A percentile compares a stretch with the other conserved stretches of the same genome.
Evolutionary conservation across 768 basidiomycete species (phyloP).

Genomic region (Gloeophyllum trabeum): DNA sequence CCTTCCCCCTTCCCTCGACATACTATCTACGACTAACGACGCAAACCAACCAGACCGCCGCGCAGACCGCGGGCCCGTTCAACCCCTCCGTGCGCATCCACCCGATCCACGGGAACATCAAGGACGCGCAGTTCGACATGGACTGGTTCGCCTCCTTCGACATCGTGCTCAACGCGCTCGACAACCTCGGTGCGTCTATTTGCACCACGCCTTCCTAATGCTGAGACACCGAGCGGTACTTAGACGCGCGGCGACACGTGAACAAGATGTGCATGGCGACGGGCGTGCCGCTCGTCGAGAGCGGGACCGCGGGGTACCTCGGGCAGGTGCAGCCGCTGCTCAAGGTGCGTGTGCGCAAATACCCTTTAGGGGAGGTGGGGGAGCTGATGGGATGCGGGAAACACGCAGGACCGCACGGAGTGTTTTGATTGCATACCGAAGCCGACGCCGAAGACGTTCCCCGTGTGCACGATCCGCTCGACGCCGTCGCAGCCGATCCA

Average conservation of each 20-base stretch:
- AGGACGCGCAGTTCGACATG: slow-evolving; percentile 82
- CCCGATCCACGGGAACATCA: slow-evolving; percentile 93
- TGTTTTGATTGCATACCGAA: slow-evolving; percentile 97
- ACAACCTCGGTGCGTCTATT: slow-evolving; percentile 74
- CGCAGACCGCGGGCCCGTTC: slow-evolving; percentile 71
- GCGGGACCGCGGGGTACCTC: slow-evolving; percentile 92
- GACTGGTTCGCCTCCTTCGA: slow-evolving; percentile 88
- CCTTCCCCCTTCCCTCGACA: neutral
- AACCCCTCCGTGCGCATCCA: slow-evolving; percentile 82
- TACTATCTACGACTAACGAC: neutral
- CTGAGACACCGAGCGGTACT: neutral
- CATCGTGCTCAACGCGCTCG: slow-evolving; percentile 90
- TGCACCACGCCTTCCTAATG: neutral
- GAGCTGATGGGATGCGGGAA: too few species aligned
- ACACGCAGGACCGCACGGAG: slow-evolving; percentile 66
- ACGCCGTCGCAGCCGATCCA: slow-evolving; percentile 97
- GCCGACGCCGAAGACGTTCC: slow-evolving; percentile 87
- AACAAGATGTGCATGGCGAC: slow-evolving; percentile 98
- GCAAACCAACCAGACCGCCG: slow-evolving; percentile 47
- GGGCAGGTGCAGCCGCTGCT: slow-evolving; percentile 94
- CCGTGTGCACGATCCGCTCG: slow-evolving; percentile 95
- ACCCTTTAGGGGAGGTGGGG: too few species aligned
- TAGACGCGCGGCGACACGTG: slow-evolving; percentile 90
- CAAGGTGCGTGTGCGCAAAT: slow-evolving; percentile 54
- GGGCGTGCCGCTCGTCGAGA: slow-evolving; percentile 83